Evolutionary conservation across 768 basidiomycete genomes (phyloP), one percentile per base, ranked within the genome.

Genomic region (Leccinum disarticulatum): DNA sequence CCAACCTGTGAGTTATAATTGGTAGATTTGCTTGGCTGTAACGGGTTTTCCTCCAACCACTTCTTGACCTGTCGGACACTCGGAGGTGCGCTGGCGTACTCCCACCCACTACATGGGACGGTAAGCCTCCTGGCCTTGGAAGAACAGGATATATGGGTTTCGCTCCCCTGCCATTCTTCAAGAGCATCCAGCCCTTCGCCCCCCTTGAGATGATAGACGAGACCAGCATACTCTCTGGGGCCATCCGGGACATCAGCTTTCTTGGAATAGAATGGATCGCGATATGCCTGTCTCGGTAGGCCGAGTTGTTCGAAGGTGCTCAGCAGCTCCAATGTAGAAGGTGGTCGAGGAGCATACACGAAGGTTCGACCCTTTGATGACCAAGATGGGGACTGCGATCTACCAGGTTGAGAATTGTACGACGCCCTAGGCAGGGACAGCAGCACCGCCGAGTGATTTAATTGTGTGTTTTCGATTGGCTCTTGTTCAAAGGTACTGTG

Each of bases 221-320:
- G 72, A 0, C 94, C 95, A 22, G 86, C 93, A 70, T 88, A 95
- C 74, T 93, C 89, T 65, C 85, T 80, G 3, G 87, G 74, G n/a
- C 76, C 74, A 33, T 80, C 79, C 1, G 93, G 88, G 0, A 87
- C 81, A 69, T 98, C 96, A 4, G 66, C 64, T 25, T 80, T 78
- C 54, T 83, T 82, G 6, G 91, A 93, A 68, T 93, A 99, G 73
- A 83, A 88, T 0, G 95, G 91, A n/a, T 82, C 77, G 49, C 80
- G 84, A 73, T 97, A 95, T 25, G 90, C 70, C 64, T 83, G 86
- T 50, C 69, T 74, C 4, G 85, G 81, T 7, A 91, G 70, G 22
- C 79, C 80, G 63, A 82, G 73, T 0, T 70, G 66, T 33, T 80
- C 78, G 14, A 87, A 57, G 50, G 77, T 80, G 7, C 70, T 68